Percentiles rank a stretch among this genome's conserved stretches.
phyloP scores from a whole-genome alignment of 352 stramenopile genomes.

The Chrysophaeum taylorii region DNA sequence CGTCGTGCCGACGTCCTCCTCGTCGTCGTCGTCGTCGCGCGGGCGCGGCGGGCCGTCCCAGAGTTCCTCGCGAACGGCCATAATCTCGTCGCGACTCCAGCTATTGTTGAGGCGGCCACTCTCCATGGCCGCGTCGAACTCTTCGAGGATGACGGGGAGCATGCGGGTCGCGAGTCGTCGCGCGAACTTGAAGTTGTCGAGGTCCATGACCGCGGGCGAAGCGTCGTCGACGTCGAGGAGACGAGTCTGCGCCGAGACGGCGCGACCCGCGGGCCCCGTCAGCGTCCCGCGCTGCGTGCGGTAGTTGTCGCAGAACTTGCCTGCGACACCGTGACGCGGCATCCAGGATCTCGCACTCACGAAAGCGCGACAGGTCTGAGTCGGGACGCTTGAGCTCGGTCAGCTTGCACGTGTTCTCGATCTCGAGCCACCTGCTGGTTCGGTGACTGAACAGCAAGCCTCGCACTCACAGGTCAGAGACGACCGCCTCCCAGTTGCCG shows the following conservation, averaged over 20 bases:
- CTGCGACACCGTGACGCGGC: too few relatives aligned
- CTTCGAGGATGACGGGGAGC: background rate
- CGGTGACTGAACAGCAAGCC: too few relatives aligned
- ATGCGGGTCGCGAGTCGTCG: background rate
- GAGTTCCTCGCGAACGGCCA: background rate
- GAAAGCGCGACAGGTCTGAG: background rate
- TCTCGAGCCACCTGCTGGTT: background rate
- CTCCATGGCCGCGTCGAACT: background rate
- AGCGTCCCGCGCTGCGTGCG: background rate
- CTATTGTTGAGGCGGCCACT: background rate
- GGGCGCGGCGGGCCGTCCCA: background rate
- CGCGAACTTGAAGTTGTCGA: background rate
- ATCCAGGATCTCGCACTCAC: too few relatives aligned
- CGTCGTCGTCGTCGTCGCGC: background rate
- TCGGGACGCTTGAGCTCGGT: background rate
- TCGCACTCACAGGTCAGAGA: background rate
- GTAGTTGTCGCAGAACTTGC: slow-evolving; percentile 10
- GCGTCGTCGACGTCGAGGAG: background rate
- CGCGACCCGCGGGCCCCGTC: background rate
- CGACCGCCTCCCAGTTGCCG: slow-evolving; percentile 8
- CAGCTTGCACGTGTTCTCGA: background rate
- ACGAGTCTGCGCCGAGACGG: background rate
- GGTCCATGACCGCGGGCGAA: background rate
- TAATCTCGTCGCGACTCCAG: background rate
- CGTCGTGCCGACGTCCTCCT: background rate